Base-by-base conservation (phyloP, 2,329 filamentous ascomycete genomes). In the Periconia macrospinosa region DNA sequence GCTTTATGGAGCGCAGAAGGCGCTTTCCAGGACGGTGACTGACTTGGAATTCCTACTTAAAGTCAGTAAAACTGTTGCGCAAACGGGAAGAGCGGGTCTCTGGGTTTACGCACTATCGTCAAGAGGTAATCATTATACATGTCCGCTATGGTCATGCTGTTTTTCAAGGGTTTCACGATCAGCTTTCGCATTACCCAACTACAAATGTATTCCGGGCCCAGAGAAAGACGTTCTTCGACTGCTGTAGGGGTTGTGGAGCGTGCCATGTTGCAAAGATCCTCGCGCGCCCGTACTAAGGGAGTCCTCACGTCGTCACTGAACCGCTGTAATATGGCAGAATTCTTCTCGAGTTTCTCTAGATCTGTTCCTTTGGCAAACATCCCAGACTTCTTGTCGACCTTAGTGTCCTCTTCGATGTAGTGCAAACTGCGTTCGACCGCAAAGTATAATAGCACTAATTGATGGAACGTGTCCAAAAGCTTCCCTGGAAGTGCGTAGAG, bases 41-140 rank as follows among this genome's bases (percentile, higher is more conserved):
- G 37, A 72, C 67, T 66, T 70, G 62, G 41, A 72, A 72, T 68
- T 70, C 67, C 68, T 70, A 23, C 2, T 1, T 1, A 1, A 11
- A n/a, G 47, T 67, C 23, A 67, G 59, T 30, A 18, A 27, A 27
- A 27, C 8, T 45, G 42, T 7, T 10, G 15, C n/a, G 2, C 18
- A 17, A 20, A 14, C 33, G 15, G 20, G 42, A 44, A 13, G 20
- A 1, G 27, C 18, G 8, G 6, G 33, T 5, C 11, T 23, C 10
- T n/a, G 15, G n/a, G 15, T 11, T 3, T 1, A 41, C 66, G 65
- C 58, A 71, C 69, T 17, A 72, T 53, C 6, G 60, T 67, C 3
- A 65, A 70, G 1, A 71, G 51, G 37, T 70, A 72, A 11, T 67
- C 64, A 15, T 66, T 55, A 41, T 70, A 72, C 57, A 72, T 61